Evolutionary conservation across 441 rosid genomes (phyloP).

Genomic region (Jatropha podagrica): DNA sequence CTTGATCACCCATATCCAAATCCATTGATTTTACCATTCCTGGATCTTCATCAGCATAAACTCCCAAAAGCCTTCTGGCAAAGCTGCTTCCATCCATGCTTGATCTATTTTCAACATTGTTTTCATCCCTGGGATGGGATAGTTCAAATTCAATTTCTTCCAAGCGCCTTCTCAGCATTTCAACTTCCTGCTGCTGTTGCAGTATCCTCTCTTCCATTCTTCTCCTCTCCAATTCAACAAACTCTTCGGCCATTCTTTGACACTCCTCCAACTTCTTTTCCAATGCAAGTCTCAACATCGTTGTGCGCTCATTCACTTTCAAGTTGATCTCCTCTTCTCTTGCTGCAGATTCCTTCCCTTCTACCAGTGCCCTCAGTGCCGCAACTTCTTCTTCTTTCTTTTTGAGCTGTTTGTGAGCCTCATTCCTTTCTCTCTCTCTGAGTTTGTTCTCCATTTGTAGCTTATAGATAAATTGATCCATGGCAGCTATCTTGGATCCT

Average conservation of each 20-base stretch:
- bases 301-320: conserved; percentile 68
- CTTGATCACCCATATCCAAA: conserved; percentile 84
- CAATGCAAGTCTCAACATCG: conserved; percentile 51
- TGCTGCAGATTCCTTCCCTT: conserved; percentile 46
- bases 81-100: conserved; percentile 58
- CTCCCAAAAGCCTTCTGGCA: conserved; percentile 63
- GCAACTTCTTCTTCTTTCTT: conserved; percentile 86
- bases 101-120: conserved; percentile 29
- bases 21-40: conserved; percentile 99
- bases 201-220: conserved; percentile 90
- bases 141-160: conserved; percentile 74
- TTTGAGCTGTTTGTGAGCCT: conserved; percentile 66
- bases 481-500: conserved; percentile 78
- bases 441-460: conserved; percentile 87
- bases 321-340: conserved; percentile 75
- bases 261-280: conserved; percentile 80
- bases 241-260: conserved; percentile 77
- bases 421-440: conserved; percentile 73
- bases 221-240: conserved; percentile 82
- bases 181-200: conserved; percentile 90
- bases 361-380: conserved; percentile 51
- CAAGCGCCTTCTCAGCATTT: conserved; percentile 71
- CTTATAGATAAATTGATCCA: conserved; percentile 85
- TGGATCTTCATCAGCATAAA: conserved; percentile 68
- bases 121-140: conserved; percentile 41